These are phyloP conservation scores for Thelonectria discophora DNA, from an alignment of 2,329 filamentous ascomycete genomes.

Conservation along the genomic window DNA sequence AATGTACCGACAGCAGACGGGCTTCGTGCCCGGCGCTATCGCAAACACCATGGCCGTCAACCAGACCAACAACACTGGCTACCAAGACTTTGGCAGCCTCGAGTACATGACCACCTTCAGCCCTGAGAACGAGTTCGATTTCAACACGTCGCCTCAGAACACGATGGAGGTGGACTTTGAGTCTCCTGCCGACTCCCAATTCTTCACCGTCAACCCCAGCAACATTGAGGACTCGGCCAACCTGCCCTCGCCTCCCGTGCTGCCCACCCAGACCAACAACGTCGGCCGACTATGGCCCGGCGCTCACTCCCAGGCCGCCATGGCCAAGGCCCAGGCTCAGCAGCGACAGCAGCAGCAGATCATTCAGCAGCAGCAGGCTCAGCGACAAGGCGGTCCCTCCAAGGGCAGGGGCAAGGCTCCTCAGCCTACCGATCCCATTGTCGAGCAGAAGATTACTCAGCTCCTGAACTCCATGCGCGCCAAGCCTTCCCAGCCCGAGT, in stretches of 20 bases:
- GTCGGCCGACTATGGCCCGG: conserved; percentile 87
- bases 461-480: conserved; percentile 92
- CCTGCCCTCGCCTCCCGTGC: conserved; percentile 53
- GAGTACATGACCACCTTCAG: conserved; percentile 65
- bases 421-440: conserved; percentile 71
- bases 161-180: conserved; percentile 71
- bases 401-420: conserved; percentile 60
- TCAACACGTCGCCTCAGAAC: conserved; percentile 70
- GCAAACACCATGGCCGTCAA: conserved; percentile 83
- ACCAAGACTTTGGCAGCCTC: conserved; percentile 58
- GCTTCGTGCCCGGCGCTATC: conserved; percentile 85
- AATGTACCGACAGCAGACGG: conserved; percentile 94
- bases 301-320: conserved; percentile 89
- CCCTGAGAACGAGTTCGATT: conserved; percentile 75
- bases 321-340: conserved; percentile 76
- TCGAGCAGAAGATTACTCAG: conserved; percentile 94
- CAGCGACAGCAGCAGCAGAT: conserved; percentile 73
- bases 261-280: conserved; percentile 60
- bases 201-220: conserved; percentile 78
- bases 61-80: conserved; percentile 65
- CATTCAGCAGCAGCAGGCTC: conserved; percentile 57
- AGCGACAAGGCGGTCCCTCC: conserved; percentile 58
- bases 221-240: conserved; percentile 67
- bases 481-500: conserved; percentile 66
- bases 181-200: conserved; percentile 63